These are phyloP conservation scores for Blyttiomyces sp. DNA, from an alignment of 371 early-diverging fungal species.

Conservation along the genomic window DNA sequence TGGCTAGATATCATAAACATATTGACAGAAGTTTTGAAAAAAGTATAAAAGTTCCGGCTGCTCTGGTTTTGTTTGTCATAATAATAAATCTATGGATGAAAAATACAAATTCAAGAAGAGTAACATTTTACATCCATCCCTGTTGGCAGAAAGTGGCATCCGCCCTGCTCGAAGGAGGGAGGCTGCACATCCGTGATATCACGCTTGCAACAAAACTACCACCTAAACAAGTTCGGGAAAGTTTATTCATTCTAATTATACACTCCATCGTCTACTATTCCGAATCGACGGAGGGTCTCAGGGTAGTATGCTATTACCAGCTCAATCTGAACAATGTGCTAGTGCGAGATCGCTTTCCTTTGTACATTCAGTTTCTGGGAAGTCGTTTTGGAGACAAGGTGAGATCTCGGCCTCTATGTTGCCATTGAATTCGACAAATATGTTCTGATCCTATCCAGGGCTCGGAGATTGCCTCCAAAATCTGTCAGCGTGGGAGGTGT, in stretches of 20 bases:
- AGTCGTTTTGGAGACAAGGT: slow-evolving; percentile 67
- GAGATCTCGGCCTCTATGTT: slow-evolving; percentile 4
- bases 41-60: background rate
- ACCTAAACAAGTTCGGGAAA: slow-evolving; percentile 49
- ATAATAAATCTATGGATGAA: background rate
- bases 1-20: too few species aligned
- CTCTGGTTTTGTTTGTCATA: background rate
- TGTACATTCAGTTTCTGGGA: slow-evolving; percentile 55
- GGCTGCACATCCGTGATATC: slow-evolving; percentile 44
- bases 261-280: slow-evolving; percentile 59
- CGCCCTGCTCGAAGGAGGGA: slow-evolving; percentile 53
- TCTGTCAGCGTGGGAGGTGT: slow-evolving; percentile 1
- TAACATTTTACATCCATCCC: background rate
- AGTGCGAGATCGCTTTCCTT: slow-evolving; percentile 64
- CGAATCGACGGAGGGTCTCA: slow-evolving; percentile 54
- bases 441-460: background rate
- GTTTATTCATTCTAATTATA: slow-evolving; percentile 61
- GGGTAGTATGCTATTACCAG: slow-evolving; percentile 65
- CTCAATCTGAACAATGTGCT: slow-evolving; percentile 52
- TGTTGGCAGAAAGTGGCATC: slow-evolving; percentile 45
- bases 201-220: slow-evolving; percentile 29
- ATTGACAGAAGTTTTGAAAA: too few species aligned
- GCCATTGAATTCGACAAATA: background rate
- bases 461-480: background rate
- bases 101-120: background rate